Base-by-base conservation (phyloP, 345 rosid species). In the Ailanthus altissimus region DNA sequence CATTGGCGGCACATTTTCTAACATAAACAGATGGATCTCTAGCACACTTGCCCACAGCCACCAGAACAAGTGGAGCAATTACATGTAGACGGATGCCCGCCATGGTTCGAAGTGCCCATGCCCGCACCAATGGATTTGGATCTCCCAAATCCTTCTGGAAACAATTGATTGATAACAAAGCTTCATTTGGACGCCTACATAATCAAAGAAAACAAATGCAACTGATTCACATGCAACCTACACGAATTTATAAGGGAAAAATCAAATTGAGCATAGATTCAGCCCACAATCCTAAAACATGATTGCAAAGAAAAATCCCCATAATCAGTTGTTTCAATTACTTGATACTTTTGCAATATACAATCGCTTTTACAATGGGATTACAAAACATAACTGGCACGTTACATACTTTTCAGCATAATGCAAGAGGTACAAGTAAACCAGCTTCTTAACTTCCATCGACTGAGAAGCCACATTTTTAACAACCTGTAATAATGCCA, bases 101-200 rank as follows among this genome's bases (percentile, higher is more conserved):
- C 99, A 96, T 93, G 5, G 97, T 86, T 70, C 99, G 98, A 73
- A 96, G 94, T 57, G 99, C 99, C 90, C 99, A 92, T 50, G 99
- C 99, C 77, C 99, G 88, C 78, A 96, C 97, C 80, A 96, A 80
- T 0, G 99, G 97, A 75, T 93, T 96, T 26, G 97, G 82, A 85
- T 96, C 99, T 76, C 98, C 97, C 89, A 96, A 87, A 79, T 96
- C 99, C 83, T 87, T 96, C 79, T 96, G 99, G 83, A 96, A 96
- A 70, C 85, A 96, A 67, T 96, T 96, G 81, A 96, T 93, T 18
- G 98, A 96, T 74, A 93, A 86, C 85, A 96, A 86, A 28, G 99
- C 97, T 86, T 96, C 99, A 83, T 87, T 93, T 21, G 99, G 99
- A 77, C 94, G 97, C 94, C 99, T 96, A 71, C 64, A 85, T 58